phyloP scores from a whole-genome alignment of 768 basidiomycete genomes.

The Psilocybe subaeruginosa region DNA sequence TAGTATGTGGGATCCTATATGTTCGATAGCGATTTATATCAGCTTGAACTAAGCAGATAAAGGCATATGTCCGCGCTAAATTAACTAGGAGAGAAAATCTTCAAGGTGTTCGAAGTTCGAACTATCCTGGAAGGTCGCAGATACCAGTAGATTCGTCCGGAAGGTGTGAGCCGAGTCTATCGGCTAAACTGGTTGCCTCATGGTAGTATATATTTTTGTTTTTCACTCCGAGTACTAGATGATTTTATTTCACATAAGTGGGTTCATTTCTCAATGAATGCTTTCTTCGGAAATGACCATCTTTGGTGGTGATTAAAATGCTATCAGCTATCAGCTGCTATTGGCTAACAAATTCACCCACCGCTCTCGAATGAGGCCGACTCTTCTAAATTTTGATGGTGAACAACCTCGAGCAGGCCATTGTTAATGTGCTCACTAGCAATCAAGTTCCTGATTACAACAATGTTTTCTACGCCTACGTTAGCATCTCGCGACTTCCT shows the following conservation, averaged over 20 bases:
- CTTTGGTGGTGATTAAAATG: too few relatives aligned
- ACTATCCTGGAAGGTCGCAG: not conserved
- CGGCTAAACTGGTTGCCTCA: not conserved
- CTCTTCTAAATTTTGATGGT: not conserved
- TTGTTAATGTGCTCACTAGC: slow-evolving; percentile 20
- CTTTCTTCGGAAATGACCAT: too few relatives aligned
- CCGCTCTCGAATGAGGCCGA: not conserved
- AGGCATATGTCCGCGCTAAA: too few relatives aligned
- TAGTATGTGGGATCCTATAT: too few relatives aligned
- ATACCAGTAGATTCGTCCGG: not conserved
- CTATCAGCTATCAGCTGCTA: not conserved
- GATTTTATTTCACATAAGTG: not conserved
- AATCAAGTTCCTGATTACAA: slow-evolving; percentile 20
- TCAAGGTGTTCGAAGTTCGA: not conserved
- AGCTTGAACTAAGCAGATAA: too few relatives aligned
- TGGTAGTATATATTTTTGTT: not conserved
- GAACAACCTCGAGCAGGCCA: slow-evolving; percentile 24
- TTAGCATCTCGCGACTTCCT: not conserved
- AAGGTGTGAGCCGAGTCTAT: not conserved
- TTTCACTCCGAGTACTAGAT: not conserved
- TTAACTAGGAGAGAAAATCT: too few relatives aligned
- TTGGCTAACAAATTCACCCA: not conserved
- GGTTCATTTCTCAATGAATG: not conserved
- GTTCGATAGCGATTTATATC: too few relatives aligned
- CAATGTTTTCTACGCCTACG: slow-evolving; percentile 22